Conservation (phyloP, 129 eudicot species). For the Flaveria trinervia region DNA sequence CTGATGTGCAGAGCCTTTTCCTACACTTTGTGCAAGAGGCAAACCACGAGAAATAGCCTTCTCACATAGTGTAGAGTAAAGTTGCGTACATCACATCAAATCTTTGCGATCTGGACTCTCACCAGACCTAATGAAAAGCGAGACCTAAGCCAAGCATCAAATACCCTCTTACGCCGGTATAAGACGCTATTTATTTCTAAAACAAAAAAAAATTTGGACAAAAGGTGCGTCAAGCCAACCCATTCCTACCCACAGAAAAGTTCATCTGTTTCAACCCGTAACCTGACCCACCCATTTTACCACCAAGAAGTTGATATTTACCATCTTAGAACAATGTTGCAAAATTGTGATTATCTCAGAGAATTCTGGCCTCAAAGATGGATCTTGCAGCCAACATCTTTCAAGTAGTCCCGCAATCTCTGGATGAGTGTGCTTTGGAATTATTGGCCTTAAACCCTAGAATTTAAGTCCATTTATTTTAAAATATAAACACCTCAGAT, state of each 20-base stretch:
- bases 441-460: slow-evolving; percentile 55
- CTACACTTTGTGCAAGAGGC: too few relatives aligned
- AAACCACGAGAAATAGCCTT: too few relatives aligned
- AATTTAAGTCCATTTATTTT: slow-evolving; percentile 17
- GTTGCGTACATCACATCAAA: too few relatives aligned
- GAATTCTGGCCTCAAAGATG: slow-evolving; percentile 60
- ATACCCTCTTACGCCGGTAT: too few relatives aligned
- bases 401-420: slow-evolving; percentile 46
- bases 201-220: background rate
- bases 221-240: background rate
- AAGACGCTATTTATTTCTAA: background rate
- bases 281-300: background rate
- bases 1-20: too few relatives aligned
- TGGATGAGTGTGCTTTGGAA: slow-evolving; percentile 51
- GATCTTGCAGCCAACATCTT: slow-evolving; percentile 59
- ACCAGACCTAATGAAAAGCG: too few relatives aligned
- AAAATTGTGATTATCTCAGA: slow-evolving; percentile 53
- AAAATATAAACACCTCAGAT: background rate
- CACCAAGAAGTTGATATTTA: slow-evolving; percentile 22
- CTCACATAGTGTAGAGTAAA: too few relatives aligned
- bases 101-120: too few relatives aligned
- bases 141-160: too few relatives aligned
- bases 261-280: background rate
- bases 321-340: slow-evolving; percentile 49
- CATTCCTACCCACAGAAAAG: background rate